Base-by-base conservation (phyloP, 768 basidiomycete genomes). In the Lentinus brumalis region DNA sequence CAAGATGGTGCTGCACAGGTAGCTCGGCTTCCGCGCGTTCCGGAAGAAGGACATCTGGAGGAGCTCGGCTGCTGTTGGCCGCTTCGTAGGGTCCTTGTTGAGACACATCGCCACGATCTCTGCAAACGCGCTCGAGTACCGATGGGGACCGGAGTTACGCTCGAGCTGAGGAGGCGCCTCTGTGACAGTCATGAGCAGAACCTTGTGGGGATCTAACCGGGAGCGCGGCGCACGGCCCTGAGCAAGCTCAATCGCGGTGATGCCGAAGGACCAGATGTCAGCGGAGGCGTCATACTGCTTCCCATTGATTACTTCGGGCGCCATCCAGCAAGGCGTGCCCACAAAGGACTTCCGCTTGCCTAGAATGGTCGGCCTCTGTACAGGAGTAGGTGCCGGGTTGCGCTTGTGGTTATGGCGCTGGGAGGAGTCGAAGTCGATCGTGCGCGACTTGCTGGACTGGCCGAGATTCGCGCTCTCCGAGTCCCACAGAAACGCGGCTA, bases 321-420 rank as follows among this genome's bases (percentile, higher is more conserved):
- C 93, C 95, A 97, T 98, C 93, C 93, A 97, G 71, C 91, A 93
- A 1, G 96, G 96, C 86, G 95, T 97, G 51, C 96, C 96, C 14
- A 97, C 96, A 69, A 97, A 97, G 10, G 89, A 92, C 70, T 89
- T 92, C 58, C 95, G 84, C 69, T 92, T 94, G n/a, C 88, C 85
- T 11, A 91, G 76, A 16, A 70, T 75, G 47, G 83, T 82, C 30
- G 81, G 67, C 16, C 66, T 40, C 76, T 71, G 49, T 77, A 70
- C 40, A 71, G 67, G 51, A 10, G 32, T 73, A 77, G 54, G 41
- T 75, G 76, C 54, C 56, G 16, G 29, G 53, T 15, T 26, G 14
- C 46, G 46, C 29, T 49, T 30, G 39, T 59, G 62, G n/a, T 55
- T 32, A 46, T 45, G 31, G 30, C 12, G 65, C 11, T 42, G 55